Evolutionary conservation across 1,284 basidiomycete species (phyloP).

Genomic region (Cutaneotrichosporon cyanovorans): DNA sequence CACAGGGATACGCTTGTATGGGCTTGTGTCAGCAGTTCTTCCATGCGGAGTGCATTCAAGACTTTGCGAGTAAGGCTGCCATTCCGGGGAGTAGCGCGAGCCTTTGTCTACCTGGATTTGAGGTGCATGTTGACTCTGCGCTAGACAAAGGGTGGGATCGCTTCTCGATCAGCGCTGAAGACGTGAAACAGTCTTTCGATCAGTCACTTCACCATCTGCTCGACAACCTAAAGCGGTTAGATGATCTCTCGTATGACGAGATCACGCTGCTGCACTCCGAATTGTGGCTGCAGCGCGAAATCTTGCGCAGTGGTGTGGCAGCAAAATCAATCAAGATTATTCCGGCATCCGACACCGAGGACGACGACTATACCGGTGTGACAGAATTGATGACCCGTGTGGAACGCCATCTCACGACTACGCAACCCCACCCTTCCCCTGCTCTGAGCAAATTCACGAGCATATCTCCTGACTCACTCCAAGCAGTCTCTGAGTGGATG

Average conservation of each 20-base stretch:
- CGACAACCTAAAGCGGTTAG: slow-evolving; percentile 47
- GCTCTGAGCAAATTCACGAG: no score
- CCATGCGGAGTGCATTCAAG: slow-evolving; percentile 52
- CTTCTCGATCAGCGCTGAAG: slow-evolving; percentile 52
- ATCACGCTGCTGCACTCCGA: slow-evolving; percentile 54
- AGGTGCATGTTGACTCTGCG: slow-evolving; percentile 26
- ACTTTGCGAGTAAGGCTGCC: slow-evolving; percentile 20
- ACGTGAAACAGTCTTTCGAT: slow-evolving; percentile 54
- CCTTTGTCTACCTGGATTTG: slow-evolving; percentile 37
- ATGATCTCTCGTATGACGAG: slow-evolving; percentile 57
- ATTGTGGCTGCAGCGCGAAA: slow-evolving; percentile 60
- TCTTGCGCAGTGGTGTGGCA: slow-evolving; percentile 59
- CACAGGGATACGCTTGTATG: slow-evolving; percentile 59
- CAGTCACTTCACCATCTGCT: slow-evolving; percentile 46
- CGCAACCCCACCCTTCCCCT: no score
- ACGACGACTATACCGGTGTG: slow-evolving; percentile 55
- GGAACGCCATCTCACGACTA: no score
- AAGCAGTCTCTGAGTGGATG: slow-evolving; percentile 54
- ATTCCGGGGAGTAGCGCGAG: slow-evolving; percentile 44
- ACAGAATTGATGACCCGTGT: slow-evolving; percentile 48
- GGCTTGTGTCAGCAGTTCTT: slow-evolving; percentile 55
- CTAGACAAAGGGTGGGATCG: slow-evolving; percentile 41
- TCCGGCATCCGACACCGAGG: slow-evolving; percentile 31
- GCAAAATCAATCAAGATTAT: slow-evolving; percentile 53
- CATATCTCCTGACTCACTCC: no score